phyloP scores from a whole-genome alignment of 345 rosid genomes.

The Camelina neglecta region DNA sequence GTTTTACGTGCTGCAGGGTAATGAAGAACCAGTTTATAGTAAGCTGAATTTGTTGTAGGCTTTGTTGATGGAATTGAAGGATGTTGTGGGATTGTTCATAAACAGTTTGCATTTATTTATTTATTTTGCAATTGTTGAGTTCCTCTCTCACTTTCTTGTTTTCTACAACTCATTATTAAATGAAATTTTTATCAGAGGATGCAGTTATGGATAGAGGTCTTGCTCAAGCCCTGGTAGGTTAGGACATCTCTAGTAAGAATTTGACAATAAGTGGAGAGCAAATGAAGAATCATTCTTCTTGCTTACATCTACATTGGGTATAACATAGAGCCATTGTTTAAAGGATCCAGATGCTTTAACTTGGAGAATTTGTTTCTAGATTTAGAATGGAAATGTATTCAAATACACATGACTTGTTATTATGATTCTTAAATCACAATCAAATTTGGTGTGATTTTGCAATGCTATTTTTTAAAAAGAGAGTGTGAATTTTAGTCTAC shows the following conservation, averaged over 20 bases:
- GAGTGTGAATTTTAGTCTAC: background rate
- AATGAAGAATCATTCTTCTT: background rate
- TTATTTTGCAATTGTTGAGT: background rate
- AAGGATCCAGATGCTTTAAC: background rate
- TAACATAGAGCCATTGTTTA: background rate
- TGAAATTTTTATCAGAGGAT: constrained; percentile 12
- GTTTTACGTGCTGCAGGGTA: constrained; percentile 7
- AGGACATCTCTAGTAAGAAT: background rate
- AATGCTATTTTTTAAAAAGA: background rate
- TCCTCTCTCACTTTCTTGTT: background rate
- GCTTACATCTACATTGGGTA: background rate
- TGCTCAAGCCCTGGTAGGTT: background rate
- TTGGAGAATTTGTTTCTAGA: too few species aligned
- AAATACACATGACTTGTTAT: background rate
- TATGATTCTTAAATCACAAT: background rate
- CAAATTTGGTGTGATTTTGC: background rate
- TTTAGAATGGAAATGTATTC: too few species aligned
- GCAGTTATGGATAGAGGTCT: constrained; percentile 24
- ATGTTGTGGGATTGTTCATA: constrained; percentile 20
- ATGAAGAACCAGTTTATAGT: background rate
- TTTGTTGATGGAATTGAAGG: constrained; percentile 22
- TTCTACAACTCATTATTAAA: background rate
- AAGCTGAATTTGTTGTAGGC: constrained; percentile 18
- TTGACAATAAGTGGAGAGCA: background rate
- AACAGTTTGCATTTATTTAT: constrained; percentile 2